Percentiles rank a stretch among this genome's conserved stretches.
phyloP scores from a whole-genome alignment of 2,329 filamentous ascomycete species.

The Talaromyces islandicus region DNA sequence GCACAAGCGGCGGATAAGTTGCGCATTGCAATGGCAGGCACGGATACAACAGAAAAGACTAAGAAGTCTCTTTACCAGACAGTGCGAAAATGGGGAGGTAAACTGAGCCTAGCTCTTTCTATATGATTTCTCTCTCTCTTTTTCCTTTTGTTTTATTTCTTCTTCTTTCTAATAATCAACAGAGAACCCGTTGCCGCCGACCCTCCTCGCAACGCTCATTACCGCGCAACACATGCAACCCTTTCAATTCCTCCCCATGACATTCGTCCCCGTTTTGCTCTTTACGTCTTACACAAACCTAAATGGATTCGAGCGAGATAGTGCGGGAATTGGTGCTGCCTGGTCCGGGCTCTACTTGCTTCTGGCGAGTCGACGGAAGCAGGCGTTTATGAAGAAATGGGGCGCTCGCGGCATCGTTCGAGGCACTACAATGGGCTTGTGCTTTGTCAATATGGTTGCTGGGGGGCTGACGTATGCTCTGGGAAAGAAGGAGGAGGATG shows the following conservation, averaged over 20 bases:
- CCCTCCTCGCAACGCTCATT: conserved; percentile 59
- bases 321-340: conserved; percentile 57
- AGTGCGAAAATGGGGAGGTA: conserved; percentile 40
- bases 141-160: not conserved
- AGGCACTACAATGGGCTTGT: conserved; percentile 41
- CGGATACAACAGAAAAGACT: conserved; percentile 25
- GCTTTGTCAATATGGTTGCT: conserved; percentile 40
- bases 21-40: conserved; percentile 9
- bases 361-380: conserved; percentile 53
- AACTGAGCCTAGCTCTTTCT: not conserved
- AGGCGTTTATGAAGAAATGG: conserved; percentile 41
- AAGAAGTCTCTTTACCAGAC: conserved; percentile 34
- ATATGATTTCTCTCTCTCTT: not conserved
- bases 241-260: conserved; percentile 59
- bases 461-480: conserved; percentile 43
- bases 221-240: conserved; percentile 62
- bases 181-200: conserved; percentile 62
- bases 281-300: conserved; percentile 63
- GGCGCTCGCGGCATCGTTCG: conserved; percentile 39
- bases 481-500: conserved; percentile 33
- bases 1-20: not conserved
- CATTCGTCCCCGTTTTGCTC: conserved; percentile 61
- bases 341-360: conserved; percentile 63
- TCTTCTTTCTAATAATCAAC: not conserved
- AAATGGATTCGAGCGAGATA: conserved; percentile 56